A percentile compares a stretch with the other conserved stretches of the same genome.
These are phyloP conservation scores for Lagerstroemia speciosa DNA, from an alignment of 345 rosid genomes.

Conservation along the genomic window DNA sequence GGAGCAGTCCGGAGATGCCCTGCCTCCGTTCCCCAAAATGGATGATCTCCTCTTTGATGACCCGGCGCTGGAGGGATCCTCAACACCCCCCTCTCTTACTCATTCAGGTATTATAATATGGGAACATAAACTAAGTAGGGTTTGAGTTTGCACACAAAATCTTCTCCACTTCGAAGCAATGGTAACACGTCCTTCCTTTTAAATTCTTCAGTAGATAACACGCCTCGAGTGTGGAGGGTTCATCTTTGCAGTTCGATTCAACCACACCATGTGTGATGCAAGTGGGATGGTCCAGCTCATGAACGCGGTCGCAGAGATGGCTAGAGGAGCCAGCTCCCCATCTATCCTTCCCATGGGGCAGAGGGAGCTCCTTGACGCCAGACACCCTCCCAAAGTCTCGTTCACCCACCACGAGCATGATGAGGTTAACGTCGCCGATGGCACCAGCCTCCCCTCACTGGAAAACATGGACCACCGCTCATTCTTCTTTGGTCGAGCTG, in stretches of 20 bases:
- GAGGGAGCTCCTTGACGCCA: conserved; percentile 28
- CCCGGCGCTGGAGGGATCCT: conserved; percentile 33
- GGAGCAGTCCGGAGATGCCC: conserved; percentile 28
- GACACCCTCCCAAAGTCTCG: conserved; percentile 25
- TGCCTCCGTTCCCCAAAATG: conserved; percentile 44
- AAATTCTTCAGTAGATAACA: too few relatives aligned
- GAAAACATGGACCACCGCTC: conserved; percentile 30
- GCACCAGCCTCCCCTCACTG: conserved; percentile 6
- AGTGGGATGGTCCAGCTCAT: conserved; percentile 33
- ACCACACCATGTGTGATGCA: conserved; percentile 42
- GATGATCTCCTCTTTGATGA: conserved; percentile 44
- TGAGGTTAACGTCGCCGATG: conserved; percentile 15
- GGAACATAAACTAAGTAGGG: neutral
- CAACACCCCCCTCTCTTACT: conserved; percentile 32
- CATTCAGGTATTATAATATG: conserved; percentile 26
- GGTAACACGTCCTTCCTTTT: too few relatives aligned
- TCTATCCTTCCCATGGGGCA: conserved; percentile 36
- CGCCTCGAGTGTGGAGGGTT: conserved; percentile 10
- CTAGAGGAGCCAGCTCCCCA: conserved; percentile 26
- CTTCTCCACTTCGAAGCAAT: too few relatives aligned
- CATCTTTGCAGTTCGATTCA: conserved; percentile 12
- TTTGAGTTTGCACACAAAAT: too few relatives aligned
- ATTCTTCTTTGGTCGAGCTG: conserved; percentile 36
- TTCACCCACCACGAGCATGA: conserved; percentile 39
- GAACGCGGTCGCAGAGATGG: conserved; percentile 34